A percentile compares a stretch with the other conserved stretches of the same genome.
Conservation (phyloP, 2,329 filamentous ascomycete species). For the Aureobasidium pullulans region DNA sequence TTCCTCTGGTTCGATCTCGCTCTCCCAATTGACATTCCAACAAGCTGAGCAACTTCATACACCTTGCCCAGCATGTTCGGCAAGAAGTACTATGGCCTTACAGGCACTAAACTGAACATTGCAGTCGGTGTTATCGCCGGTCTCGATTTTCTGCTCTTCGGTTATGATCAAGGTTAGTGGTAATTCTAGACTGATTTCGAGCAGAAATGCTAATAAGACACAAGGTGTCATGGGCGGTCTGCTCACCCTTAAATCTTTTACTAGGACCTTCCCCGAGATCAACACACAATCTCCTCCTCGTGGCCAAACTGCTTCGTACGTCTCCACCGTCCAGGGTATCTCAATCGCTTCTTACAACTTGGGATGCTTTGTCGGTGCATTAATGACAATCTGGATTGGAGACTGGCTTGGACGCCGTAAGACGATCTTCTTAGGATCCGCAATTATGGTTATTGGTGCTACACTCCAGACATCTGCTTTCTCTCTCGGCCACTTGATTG, state of each 20-base stretch:
- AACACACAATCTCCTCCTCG: slow-evolving; percentile 20
- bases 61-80: slow-evolving; percentile 8
- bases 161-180: slow-evolving; percentile 28
- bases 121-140: slow-evolving; percentile 39
- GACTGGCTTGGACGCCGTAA: slow-evolving; percentile 43
- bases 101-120: slow-evolving; percentile 34
- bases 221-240: slow-evolving; percentile 39
- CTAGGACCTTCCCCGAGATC: slow-evolving; percentile 35
- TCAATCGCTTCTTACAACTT: slow-evolving; percentile 41
- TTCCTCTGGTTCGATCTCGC: not conserved
- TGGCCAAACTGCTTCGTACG: slow-evolving; percentile 13
- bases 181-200: not conserved
- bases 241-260: slow-evolving; percentile 35
- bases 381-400: slow-evolving; percentile 43
- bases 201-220: not conserved
- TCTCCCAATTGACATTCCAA: not conserved
- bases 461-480: slow-evolving; percentile 43
- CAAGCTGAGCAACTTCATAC: not conserved
- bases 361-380: slow-evolving; percentile 42
- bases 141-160: slow-evolving; percentile 33
- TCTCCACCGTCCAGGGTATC: slow-evolving; percentile 26
- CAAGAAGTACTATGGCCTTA: slow-evolving; percentile 32
- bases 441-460: slow-evolving; percentile 45
- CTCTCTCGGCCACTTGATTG: slow-evolving; percentile 38
- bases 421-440: slow-evolving; percentile 42